These are phyloP conservation scores for Metschnikowia anglica DNA, from an alignment of 805 yeast species.

Conservation along the genomic window DNA sequence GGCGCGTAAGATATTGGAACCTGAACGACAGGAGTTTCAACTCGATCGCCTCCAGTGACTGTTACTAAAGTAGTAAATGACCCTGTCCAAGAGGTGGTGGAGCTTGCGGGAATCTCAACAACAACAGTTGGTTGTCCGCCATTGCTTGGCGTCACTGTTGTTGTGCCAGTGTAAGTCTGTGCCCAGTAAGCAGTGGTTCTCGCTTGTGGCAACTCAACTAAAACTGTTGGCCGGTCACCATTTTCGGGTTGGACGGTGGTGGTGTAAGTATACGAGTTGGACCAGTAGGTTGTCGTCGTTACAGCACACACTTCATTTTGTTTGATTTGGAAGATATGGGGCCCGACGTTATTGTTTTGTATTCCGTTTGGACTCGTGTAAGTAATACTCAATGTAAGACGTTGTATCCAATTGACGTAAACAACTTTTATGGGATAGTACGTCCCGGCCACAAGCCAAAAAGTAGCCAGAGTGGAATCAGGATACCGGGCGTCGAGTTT, in stretches of 20 bases:
- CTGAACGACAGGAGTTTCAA: not conserved
- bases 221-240: not conserved
- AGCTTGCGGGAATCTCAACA: not conserved
- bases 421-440: constrained; percentile 9
- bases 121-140: not conserved
- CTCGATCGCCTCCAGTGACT: not conserved
- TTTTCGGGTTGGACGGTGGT: not conserved
- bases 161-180: not conserved
- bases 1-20: not conserved
- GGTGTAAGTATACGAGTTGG: not conserved
- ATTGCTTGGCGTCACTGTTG: not conserved
- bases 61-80: not conserved
- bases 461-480: constrained; percentile 1
- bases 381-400: not conserved
- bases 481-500: constrained; percentile 1
- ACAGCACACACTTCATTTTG: not conserved
- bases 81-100: not conserved
- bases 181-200: not conserved
- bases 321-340: constrained; percentile 1
- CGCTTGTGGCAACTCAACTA: not conserved
- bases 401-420: not conserved
- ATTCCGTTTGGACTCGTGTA: not conserved
- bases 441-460: constrained; percentile 3
- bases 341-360: constrained; percentile 2
- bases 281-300: not conserved